Evolutionary conservation across 768 basidiomycete species (phyloP).

Genomic region (Lactarius akahatsu): DNA sequence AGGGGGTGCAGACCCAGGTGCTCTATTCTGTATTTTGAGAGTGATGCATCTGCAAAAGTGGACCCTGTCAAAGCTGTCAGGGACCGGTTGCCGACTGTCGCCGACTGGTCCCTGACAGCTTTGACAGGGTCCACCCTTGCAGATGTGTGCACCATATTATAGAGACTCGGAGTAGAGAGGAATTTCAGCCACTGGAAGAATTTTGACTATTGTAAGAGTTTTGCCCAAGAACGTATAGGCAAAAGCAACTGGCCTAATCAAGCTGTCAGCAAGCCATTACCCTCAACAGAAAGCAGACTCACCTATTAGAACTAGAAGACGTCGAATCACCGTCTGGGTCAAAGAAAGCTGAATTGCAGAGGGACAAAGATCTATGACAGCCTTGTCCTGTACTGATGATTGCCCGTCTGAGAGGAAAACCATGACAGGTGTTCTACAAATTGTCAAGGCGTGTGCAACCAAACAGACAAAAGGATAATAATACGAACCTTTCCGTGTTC

Average conservation of each 20-base stretch:
- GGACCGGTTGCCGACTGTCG: too few species aligned
- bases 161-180: constrained; percentile 33
- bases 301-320: neutral
- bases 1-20: constrained; percentile 33
- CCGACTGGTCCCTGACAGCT: too few species aligned
- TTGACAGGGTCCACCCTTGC: too few species aligned
- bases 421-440: constrained; percentile 46
- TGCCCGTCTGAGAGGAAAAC: constrained; percentile 61
- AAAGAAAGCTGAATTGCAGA: constrained; percentile 47
- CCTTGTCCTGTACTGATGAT: constrained; percentile 40
- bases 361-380: constrained; percentile 44
- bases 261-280: neutral
- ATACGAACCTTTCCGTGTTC: constrained; percentile 48
- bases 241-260: neutral
- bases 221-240: too few species aligned
- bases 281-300: neutral
- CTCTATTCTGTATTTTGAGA: constrained; percentile 44
- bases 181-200: neutral
- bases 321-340: constrained; percentile 36
- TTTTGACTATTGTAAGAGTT: neutral
- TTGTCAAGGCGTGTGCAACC: constrained; percentile 14
- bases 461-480: neutral
- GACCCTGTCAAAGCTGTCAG: too few species aligned
- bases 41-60: constrained; percentile 37
- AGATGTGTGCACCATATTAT: constrained; percentile 52